Base-by-base conservation (phyloP, 139 green algal species). In the Picochlorum sp. region DNA sequence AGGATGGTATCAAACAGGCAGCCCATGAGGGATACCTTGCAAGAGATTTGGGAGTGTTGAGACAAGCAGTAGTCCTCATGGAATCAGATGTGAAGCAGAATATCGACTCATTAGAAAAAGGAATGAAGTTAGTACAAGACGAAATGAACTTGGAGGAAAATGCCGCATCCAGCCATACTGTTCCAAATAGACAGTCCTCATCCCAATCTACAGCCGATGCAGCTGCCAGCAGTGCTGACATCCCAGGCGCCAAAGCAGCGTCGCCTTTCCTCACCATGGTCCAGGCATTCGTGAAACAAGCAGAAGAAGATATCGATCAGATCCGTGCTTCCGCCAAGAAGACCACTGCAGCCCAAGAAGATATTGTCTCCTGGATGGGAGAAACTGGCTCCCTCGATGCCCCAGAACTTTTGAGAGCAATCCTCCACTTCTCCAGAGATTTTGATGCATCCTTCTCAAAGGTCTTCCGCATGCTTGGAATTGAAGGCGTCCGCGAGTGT, bases 71-170 rank as follows among this genome's bases (percentile, higher is more conserved):
- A 5, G 15, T 28, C 14, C 23, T 54, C 26, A 46, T 44, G 15
- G 37, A 66, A 7, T 65, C 71, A 6, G 70, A 79, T 49, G 64
- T 80, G 41, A 38, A 46, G 1, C 61, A 79, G 23, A 68, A 64
- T n/a, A 18, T 80, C 41, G 62, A 49, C n/a, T 38, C 54, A 11
- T 21, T 80, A 45, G 64, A 78, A 13, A 45, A 21, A 1, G 74
- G 74, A 28, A 54, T 79, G 46, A 18, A 13, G 14, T 45, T 56
- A n/a, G 14, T 65, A 37, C 24, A 61, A 62, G 44, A 62, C 18
- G 69, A 76, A 63, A 41, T 66, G 8, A 66, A 59, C 0, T 41
- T 41, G 8, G 34, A 41, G 34, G 34, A 65, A 60, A 7, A 10
- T 18, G 65, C 20, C 56, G 46, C 64, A 10, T 37, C 4, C 47